Base-by-base conservation (phyloP, 2,329 filamentous ascomycete species). In the Xylaria arbuscula region DNA sequence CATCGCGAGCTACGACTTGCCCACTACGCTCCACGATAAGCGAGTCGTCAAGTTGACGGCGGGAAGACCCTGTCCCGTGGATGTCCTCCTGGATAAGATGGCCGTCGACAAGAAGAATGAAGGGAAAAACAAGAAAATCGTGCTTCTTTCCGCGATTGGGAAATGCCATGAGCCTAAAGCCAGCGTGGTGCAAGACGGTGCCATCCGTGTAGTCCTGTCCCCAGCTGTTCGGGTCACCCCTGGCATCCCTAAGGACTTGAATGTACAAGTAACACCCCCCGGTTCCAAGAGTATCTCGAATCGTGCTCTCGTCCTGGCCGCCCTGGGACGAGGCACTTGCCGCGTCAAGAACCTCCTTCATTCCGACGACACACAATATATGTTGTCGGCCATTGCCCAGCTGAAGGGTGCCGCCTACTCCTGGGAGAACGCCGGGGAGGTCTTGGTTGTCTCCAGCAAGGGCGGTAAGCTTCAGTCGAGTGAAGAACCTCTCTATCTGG, bases 261-360 rank as follows among this genome's bases (percentile, higher is more conserved):
- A 89, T 36, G 89, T 94, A 45, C 90, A 90, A 42, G 94, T 97
- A 74, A 92, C 89, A 3, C 96, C 96, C 24, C 96, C 96, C 1
- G 96, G 96, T 54, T 98, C 96, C 22, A 99, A 99, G 84, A 98
- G 94, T 80, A 94, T 99, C 67, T 99, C 96, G 0, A 99, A 99
- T 81, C 89, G 96, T 53, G 95, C 97, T 40, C 87, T 99, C 47
- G 89, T 99, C n/a, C 86, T 99, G 60, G 96, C 96, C 53, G 96
- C 96, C 13, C 89, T 99, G 38, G 94, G 94, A 40, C 88, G 89
- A 64, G 96, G 96, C 19, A 89, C 90, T 32, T 98, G 94, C 77
- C 91, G 92, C 47, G 92, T 99, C 79, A 94, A 89, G 80, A 98
- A 99, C 75, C 84, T 99, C 38, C 87, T 99, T 11, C 95, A 98